Evolutionary conservation across 129 eudicot species (phyloP), one percentile per base, ranked within the genome.

Genomic region (Flaveria robusta): DNA sequence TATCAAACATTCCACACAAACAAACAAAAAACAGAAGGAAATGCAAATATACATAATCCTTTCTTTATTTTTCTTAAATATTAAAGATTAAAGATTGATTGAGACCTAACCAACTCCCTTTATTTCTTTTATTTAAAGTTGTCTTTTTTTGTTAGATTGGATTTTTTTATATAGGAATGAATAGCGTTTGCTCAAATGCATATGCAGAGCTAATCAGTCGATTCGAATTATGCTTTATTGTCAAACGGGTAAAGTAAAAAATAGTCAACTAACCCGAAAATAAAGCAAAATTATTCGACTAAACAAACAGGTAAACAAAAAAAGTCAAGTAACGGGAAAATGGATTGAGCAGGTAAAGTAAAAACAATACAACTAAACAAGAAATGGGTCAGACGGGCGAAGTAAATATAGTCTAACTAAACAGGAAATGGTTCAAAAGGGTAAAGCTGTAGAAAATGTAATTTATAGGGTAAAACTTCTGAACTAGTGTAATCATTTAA

Each of bases 31-130:
- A 56, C n/a, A 68, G 51, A 56, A 26, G 19, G 45, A 43, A 66
- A 41, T 34, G 20, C 24, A 68, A 43, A 55, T 5, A 42, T 15
- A 54, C 7, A 27, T 24, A 52, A 37, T 69, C 39, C 0, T 54
- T 68, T 15, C 1, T 43, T 45, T 19, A 37, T 13, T 70, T 58
- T 43, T 16, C 34, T 23, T 62, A 7, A 26, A 76, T 34, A 16
- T 51, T 60, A n/a, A n/a, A 52, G 31, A 77, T 20, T 39, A 26
- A 12, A 52, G 74, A 69, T 54, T 56, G 81, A 77, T 77, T 55
- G 60, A 67, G 81, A 77, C 81, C 68, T 56, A 45, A 42, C 39
- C 49, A 56, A 58, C 47, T 58, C 62, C 12, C 9, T 49, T 46
- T n/a, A 15, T 66, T 66, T 76, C 22, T 49, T 19, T 51, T 76